Conservation (phyloP, 352 stramenopile genomes). For the Phytopythium aichiense region DNA sequence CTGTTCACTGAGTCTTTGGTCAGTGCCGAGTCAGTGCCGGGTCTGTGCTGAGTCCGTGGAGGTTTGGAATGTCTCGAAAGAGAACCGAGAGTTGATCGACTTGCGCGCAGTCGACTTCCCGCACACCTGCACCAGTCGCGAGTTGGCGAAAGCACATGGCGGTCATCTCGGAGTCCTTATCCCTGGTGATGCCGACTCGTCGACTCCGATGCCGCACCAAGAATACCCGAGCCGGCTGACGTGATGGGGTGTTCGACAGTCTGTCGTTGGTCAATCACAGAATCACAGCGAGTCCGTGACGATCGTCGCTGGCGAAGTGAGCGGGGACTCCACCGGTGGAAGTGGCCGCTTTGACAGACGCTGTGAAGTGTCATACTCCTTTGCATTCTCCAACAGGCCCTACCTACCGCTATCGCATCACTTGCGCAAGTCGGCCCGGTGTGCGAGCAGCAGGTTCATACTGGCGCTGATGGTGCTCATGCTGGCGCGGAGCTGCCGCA, state of each 20-base stretch:
- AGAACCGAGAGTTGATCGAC: background rate
- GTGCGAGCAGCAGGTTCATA: constrained; percentile 8
- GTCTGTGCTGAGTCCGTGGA: background rate
- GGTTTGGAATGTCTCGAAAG: background rate
- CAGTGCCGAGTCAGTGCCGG: background rate
- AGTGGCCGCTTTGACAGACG: background rate
- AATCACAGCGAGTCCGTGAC: too few relatives aligned
- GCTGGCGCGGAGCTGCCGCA: constrained; percentile 5
- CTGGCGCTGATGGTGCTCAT: constrained; percentile 8
- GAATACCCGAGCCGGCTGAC: background rate
- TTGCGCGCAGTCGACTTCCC: background rate
- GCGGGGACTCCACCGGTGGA: constrained; percentile 21
- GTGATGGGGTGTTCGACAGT: background rate
- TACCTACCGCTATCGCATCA: background rate
- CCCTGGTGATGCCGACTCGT: background rate
- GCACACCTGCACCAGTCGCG: background rate
- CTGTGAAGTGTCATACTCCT: background rate
- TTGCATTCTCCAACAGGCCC: background rate
- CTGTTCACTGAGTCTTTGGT: too few relatives aligned
- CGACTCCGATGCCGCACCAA: background rate
- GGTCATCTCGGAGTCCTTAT: constrained; percentile 1
- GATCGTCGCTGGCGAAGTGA: too few relatives aligned
- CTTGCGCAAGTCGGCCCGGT: constrained; percentile 1
- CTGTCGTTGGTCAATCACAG: too few relatives aligned
- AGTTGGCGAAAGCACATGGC: background rate